A percentile compares a stretch with the other conserved stretches of the same genome.
Conservation (phyloP, 2,329 filamentous ascomycete genomes). For the Conoideocrella luteorostrata region DNA sequence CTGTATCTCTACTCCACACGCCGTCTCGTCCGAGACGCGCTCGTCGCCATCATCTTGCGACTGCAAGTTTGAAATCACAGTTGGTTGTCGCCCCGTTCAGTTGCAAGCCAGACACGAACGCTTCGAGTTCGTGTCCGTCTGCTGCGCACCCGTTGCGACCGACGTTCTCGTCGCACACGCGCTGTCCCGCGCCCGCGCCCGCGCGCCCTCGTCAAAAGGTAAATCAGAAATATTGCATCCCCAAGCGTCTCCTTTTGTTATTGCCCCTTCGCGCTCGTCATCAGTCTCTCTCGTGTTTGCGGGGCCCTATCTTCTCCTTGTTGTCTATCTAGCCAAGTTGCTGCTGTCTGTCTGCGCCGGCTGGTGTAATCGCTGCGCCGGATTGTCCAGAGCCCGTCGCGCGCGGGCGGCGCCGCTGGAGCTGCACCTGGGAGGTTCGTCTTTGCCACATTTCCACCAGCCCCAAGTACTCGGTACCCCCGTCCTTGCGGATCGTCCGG, state of each 20-base stretch:
- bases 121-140: conserved; percentile 5
- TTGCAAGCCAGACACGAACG: neutral
- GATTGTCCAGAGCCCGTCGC: too few species aligned
- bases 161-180: conserved; percentile 11
- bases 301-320: conserved; percentile 5
- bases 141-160: conserved; percentile 9
- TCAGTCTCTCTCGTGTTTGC: conserved; percentile 7
- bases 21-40: neutral
- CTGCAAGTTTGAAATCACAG: neutral
- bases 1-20: conserved; percentile 7
- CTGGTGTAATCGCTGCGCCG: too few species aligned
- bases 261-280: neutral
- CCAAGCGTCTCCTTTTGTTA: neutral
- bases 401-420: too few species aligned
- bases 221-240: conserved; percentile 1
- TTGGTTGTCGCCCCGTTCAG: conserved; percentile 4
- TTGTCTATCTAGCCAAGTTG: neutral
- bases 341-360: conserved; percentile 1
- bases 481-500: too few species aligned
- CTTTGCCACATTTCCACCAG: too few species aligned
- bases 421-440: too few species aligned
- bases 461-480: too few species aligned
- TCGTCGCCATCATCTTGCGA: conserved; percentile 6
- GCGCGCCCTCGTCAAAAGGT: conserved; percentile 6
- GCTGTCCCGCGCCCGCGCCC: conserved; percentile 10